A percentile compares a stretch with the other conserved stretches of the same genome.
Evolutionary conservation across 306 rosid species (phyloP).

Genomic region (Rosa persica): DNA sequence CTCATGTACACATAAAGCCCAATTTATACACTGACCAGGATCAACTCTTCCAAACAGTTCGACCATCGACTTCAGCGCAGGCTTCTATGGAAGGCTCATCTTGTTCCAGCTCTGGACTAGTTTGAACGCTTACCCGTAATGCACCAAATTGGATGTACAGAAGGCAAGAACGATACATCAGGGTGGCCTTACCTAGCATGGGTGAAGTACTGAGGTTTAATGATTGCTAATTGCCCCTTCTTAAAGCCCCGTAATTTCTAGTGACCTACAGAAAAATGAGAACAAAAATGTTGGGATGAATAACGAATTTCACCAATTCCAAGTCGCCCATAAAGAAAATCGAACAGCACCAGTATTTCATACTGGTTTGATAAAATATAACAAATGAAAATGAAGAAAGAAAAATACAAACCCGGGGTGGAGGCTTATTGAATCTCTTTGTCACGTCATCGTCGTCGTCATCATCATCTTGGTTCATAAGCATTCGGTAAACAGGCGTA

Average conservation of each 20-base stretch:
- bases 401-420: conserved; percentile 60
- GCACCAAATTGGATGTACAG: neutral
- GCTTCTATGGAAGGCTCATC: neutral
- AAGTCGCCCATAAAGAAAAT: neutral
- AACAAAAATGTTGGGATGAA: neutral
- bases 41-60: neutral
- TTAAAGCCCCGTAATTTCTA: conserved; percentile 86
- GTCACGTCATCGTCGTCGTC: conserved; percentile 49
- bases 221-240: conserved; percentile 46
- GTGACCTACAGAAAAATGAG: conserved; percentile 54
- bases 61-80: neutral
- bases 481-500: conserved; percentile 60
- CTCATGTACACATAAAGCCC: neutral
- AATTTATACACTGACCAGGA: neutral
- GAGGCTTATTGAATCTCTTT: conserved; percentile 65
- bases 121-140: neutral
- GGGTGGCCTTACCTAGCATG: conserved; percentile 7
- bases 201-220: neutral
- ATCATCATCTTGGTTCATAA: conserved; percentile 57
- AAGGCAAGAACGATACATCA: neutral
- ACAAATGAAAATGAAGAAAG: neutral
- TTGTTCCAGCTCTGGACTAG: neutral
- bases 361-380: neutral
- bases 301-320: neutral
- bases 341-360: neutral